Conservation (phyloP, 176 grass and related monocot species). For the Hyparrhenia diplandra region DNA sequence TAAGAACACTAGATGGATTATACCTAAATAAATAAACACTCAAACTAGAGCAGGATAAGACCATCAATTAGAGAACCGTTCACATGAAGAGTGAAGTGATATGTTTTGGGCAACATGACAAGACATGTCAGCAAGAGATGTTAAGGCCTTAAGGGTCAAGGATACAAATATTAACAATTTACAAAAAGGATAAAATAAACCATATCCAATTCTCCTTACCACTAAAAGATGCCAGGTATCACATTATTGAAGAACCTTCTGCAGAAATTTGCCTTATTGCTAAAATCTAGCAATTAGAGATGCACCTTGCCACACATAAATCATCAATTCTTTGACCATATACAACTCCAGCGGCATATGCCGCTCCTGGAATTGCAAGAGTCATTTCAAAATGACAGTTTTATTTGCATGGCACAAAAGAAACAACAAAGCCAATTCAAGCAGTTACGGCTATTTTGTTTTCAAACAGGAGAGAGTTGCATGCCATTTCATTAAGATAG, state of each 20-base stretch:
- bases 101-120: conserved; percentile 28
- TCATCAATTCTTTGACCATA: conserved; percentile 48
- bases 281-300: conserved; percentile 58
- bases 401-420: conserved; percentile 31
- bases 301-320: conserved; percentile 45
- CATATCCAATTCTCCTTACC: conserved; percentile 52
- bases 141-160: neutral
- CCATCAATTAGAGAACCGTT: conserved; percentile 22
- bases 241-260: conserved; percentile 51
- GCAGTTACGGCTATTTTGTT: neutral
- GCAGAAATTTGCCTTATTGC: conserved; percentile 48
- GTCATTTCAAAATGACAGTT: conserved; percentile 23
- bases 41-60: conserved; percentile 19
- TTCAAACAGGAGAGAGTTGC: conserved; percentile 5
- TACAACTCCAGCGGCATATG: conserved; percentile 42
- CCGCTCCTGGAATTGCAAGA: conserved; percentile 31
- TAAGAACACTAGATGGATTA: conserved; percentile 7
- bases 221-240: conserved; percentile 51
- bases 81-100: conserved; percentile 15
- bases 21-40: neutral
- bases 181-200: conserved; percentile 19
- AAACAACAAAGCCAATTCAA: conserved; percentile 23
- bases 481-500: neutral
- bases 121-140: conserved; percentile 28
- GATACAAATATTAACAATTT: conserved; percentile 15